A percentile compares a stretch with the other conserved stretches of the same genome.
Conservation (phyloP, 192 early-diverging fungal genomes). For the Coemansia sp. region DNA sequence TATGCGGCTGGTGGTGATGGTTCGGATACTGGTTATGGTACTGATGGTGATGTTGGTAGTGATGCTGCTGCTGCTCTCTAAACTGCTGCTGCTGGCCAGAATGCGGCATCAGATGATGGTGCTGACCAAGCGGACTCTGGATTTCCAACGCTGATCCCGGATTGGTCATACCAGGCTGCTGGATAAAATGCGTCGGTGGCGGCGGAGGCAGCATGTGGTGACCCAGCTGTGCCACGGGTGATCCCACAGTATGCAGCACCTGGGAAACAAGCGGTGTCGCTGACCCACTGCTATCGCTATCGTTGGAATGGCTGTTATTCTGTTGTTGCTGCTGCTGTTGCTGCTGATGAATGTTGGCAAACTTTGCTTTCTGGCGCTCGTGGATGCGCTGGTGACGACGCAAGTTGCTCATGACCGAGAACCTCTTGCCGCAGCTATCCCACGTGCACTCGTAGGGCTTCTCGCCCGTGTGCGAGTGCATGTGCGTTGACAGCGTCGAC, state of each 20-base stretch:
- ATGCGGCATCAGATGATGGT: conserved; percentile 8
- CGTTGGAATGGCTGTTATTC: background rate
- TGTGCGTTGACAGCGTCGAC: conserved; percentile 50
- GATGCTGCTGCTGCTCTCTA: background rate
- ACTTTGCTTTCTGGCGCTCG: conserved; percentile 46
- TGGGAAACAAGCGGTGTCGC: conserved; percentile 41
- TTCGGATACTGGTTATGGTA: background rate
- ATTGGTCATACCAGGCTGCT: conserved; percentile 8
- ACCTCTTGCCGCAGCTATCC: conserved; percentile 61
- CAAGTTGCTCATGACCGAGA: conserved; percentile 69
- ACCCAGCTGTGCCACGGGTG: conserved; percentile 1
- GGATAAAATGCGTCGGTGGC: conserved; percentile 8
- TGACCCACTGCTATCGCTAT: conserved; percentile 29
- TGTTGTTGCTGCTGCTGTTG: conserved; percentile 12
- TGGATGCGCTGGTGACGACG: conserved; percentile 63
- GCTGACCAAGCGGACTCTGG: conserved; percentile 9
- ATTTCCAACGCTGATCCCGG: conserved; percentile 13
- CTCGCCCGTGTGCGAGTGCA: conserved; percentile 54
- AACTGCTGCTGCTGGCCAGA: conserved; percentile 1
- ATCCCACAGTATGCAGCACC: conserved; percentile 10
- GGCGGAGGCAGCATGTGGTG: conserved; percentile 35
- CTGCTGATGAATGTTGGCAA: conserved; percentile 38
- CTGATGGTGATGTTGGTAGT: background rate
- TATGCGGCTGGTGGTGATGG: background rate
- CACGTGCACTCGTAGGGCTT: conserved; percentile 57